Evolutionary conservation across 1,284 basidiomycete genomes (phyloP).

Genomic region (Naganishia liquefaciens): DNA sequence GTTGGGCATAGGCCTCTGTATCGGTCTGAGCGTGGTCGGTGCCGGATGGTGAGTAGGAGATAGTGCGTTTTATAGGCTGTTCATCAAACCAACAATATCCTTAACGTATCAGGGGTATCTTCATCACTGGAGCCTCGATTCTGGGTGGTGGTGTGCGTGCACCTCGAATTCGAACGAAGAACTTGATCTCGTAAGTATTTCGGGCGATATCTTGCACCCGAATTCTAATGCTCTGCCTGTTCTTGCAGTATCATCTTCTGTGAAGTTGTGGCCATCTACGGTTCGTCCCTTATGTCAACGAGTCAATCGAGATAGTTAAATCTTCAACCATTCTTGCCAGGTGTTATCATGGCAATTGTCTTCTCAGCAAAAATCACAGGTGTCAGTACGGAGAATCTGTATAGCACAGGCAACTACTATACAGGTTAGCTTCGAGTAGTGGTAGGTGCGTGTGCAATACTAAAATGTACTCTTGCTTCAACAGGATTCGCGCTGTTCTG

Average conservation of each 20-base stretch:
- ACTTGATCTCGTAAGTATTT: conserved; percentile 79
- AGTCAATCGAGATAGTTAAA: conserved; percentile 11
- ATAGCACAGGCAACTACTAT: conserved; percentile 83
- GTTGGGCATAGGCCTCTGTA: conserved; percentile 86
- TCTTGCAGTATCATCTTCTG: conserved; percentile 89
- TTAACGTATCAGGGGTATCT: conserved; percentile 78
- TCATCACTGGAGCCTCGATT: conserved; percentile 91
- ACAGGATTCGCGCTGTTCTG: conserved; percentile 88
- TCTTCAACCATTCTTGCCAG: conserved; percentile 54
- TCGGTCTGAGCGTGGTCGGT: conserved; percentile 89
- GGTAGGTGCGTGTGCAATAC: no score
- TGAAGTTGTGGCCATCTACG: conserved; percentile 96
- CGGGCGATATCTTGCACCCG: not conserved
- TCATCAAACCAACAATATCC: not conserved
- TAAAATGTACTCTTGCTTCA: not conserved
- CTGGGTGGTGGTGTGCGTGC: conserved; percentile 92
- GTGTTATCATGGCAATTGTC: conserved; percentile 82
- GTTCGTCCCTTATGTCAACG: conserved; percentile 58
- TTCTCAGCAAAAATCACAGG: conserved; percentile 75
- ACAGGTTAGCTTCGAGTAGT: conserved; percentile 63
- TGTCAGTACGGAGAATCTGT: conserved; percentile 65
- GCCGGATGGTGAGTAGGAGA: conserved; percentile 81
- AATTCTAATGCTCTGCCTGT: not conserved
- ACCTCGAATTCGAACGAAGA: conserved; percentile 95
- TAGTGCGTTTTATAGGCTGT: not conserved